phyloP scores from a whole-genome alignment of 1,284 basidiomycete genomes.

The Cutaneotrichosporon sp. region DNA sequence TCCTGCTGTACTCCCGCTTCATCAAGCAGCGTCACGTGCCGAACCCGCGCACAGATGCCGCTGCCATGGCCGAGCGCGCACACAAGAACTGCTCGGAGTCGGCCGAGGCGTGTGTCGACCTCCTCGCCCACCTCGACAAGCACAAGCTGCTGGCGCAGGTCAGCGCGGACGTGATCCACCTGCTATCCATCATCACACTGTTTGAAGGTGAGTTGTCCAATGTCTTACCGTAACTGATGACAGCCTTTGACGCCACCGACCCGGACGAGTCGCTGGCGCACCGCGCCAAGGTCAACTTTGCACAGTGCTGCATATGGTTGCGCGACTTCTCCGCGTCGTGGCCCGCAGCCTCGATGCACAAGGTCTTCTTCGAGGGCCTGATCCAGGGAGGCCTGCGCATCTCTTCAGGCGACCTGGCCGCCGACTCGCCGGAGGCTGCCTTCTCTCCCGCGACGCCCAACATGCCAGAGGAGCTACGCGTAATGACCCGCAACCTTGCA shows the following conservation, averaged over 20 bases:
- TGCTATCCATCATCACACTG: constrained; percentile 44
- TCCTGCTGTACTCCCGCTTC: constrained; percentile 46
- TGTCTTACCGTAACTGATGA: not conserved
- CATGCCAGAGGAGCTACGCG: constrained; percentile 26
- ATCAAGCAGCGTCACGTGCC: constrained; percentile 25
- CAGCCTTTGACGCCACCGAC: constrained; percentile 34
- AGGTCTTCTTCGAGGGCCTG: constrained; percentile 49
- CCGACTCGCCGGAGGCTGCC: constrained; percentile 9
- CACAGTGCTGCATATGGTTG: constrained; percentile 50
- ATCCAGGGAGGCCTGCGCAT: constrained; percentile 43
- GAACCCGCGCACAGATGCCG: constrained; percentile 7
- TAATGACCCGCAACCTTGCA: constrained; percentile 25
- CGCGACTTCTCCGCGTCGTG: constrained; percentile 44
- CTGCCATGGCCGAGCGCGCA: constrained; percentile 22
- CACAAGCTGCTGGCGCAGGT: constrained; percentile 38
- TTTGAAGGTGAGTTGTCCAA: constrained; percentile 36
- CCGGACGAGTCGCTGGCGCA: constrained; percentile 29
- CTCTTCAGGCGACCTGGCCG: constrained; percentile 15
- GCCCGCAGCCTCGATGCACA: constrained; percentile 47
- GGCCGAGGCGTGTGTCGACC: constrained; percentile 38
- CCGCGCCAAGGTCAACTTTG: constrained; percentile 43
- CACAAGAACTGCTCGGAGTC: constrained; percentile 42
- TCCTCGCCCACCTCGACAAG: constrained; percentile 39
- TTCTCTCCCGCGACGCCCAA: constrained; percentile 6
- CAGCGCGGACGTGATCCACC: constrained; percentile 48